A percentile compares a stretch with the other conserved stretches of the same genome.
phyloP scores from a whole-genome alignment of 108 stramenopile genomes.

The Nannochloropsis gaditana region DNA sequence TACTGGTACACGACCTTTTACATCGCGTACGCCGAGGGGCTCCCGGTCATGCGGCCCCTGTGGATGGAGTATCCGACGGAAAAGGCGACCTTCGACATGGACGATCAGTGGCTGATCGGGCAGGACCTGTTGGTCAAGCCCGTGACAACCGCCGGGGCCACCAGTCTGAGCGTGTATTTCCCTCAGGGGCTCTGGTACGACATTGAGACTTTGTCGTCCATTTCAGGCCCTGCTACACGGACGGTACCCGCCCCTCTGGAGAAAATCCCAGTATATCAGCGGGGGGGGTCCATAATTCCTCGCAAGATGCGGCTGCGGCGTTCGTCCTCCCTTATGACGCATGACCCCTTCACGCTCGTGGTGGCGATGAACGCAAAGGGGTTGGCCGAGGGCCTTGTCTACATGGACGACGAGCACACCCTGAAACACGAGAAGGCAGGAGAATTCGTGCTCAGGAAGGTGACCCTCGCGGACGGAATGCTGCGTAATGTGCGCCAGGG shows the following conservation, averaged over 20 bases:
- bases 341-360: constrained; percentile 93
- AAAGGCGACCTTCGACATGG: constrained; percentile 37
- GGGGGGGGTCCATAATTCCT: constrained; percentile 46
- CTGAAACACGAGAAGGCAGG: constrained; percentile 57
- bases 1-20: constrained; percentile 93
- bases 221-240: constrained; percentile 5
- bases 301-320: constrained; percentile 72
- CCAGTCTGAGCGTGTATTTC: constrained; percentile 68
- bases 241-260: constrained; percentile 31
- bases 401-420: constrained; percentile 93
- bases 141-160: constrained; percentile 72
- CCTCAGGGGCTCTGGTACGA: constrained; percentile 45
- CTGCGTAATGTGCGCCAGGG: neutral
- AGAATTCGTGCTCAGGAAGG: constrained; percentile 25
- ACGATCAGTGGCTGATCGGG: constrained; percentile 80
- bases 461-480: constrained; percentile 36
- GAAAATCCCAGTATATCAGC: constrained; percentile 41
- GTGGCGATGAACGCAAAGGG: constrained; percentile 69
- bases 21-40: constrained; percentile 68
- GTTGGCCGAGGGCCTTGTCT: constrained; percentile 70
- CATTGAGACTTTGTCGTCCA: neutral
- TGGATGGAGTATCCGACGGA: constrained; percentile 35
- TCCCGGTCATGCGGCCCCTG: constrained; percentile 86
- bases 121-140: constrained; percentile 92
- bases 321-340: constrained; percentile 71